phyloP scores from a whole-genome alignment of 148 eudicot species.

The Dianthus caryophyllus region DNA sequence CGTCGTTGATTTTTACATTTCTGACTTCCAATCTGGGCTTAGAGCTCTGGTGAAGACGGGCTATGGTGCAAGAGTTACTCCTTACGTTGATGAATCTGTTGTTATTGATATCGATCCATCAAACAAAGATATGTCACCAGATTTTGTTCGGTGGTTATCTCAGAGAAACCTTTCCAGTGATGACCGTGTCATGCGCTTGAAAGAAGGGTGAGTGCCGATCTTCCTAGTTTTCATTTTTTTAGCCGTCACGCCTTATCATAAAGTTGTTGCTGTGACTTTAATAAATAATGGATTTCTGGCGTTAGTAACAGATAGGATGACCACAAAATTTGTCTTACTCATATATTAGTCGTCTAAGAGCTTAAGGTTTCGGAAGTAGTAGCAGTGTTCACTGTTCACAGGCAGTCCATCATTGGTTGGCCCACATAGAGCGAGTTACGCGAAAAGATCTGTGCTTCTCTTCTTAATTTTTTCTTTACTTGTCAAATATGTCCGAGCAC shows the following conservation, averaged over 20 bases:
- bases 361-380: neutral
- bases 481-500: too few relatives aligned
- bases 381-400: neutral
- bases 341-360: neutral
- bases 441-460: neutral
- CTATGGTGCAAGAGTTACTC: conserved; percentile 83
- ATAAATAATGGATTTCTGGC: too few relatives aligned
- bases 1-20: conserved; percentile 88
- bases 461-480: neutral
- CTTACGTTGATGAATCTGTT: conserved; percentile 82
- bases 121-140: conserved; percentile 70
- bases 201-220: conserved; percentile 63
- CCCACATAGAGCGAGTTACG: neutral
- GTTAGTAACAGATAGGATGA: too few relatives aligned
- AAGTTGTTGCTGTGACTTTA: neutral
- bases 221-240: neutral
- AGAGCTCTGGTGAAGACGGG: conserved; percentile 95
- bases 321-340: neutral
- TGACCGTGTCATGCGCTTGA: conserved; percentile 78
- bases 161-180: conserved; percentile 76
- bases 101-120: conserved; percentile 60
- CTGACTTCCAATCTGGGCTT: conserved; percentile 94
- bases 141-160: conserved; percentile 69
- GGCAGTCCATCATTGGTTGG: neutral
- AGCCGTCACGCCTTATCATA: neutral